These are phyloP conservation scores for Penicillium rolfsii DNA, from an alignment of 2,329 filamentous ascomycete species.

Conservation along the genomic window DNA sequence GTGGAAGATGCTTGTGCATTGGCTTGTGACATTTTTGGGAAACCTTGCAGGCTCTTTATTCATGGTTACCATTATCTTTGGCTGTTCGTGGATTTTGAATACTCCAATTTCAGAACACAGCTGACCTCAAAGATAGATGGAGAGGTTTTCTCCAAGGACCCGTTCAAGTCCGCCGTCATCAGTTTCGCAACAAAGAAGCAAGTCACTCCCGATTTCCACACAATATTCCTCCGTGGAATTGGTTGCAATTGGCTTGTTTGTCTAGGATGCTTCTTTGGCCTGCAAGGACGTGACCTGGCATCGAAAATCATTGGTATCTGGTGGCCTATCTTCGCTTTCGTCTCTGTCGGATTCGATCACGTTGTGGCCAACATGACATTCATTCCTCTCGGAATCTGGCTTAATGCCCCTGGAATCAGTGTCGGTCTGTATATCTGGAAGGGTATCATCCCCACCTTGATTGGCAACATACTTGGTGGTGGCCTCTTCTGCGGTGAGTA, in stretches of 20 bases:
- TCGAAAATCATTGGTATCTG: constrained; percentile 61
- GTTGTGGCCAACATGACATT: constrained; percentile 63
- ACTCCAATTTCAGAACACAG: not conserved
- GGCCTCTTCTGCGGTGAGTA: constrained; percentile 53
- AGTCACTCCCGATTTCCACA: constrained; percentile 53
- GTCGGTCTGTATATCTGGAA: constrained; percentile 62
- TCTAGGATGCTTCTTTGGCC: constrained; percentile 51
- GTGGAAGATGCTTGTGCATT: constrained; percentile 45
- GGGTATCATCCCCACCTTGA: constrained; percentile 55
- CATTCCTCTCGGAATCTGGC: constrained; percentile 56
- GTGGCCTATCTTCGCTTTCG: constrained; percentile 61
- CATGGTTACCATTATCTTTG: constrained; percentile 53
- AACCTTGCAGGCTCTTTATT: constrained; percentile 56
- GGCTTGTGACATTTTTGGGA: constrained; percentile 54
- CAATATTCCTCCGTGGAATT: constrained; percentile 59
- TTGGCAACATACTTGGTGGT: constrained; percentile 61
- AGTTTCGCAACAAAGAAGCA: constrained; percentile 55
- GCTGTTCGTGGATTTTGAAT: constrained; percentile 41
- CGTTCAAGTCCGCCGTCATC: constrained; percentile 51
- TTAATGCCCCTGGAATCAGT: constrained; percentile 49
- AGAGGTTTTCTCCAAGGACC: constrained; percentile 49
- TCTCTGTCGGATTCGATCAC: constrained; percentile 58
- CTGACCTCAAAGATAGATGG: constrained; percentile 41
- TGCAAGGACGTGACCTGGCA: constrained; percentile 55
- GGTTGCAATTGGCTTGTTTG: constrained; percentile 64